Conservation (phyloP, 257 asterid genomes). For the Nicotiana otophora region DNA sequence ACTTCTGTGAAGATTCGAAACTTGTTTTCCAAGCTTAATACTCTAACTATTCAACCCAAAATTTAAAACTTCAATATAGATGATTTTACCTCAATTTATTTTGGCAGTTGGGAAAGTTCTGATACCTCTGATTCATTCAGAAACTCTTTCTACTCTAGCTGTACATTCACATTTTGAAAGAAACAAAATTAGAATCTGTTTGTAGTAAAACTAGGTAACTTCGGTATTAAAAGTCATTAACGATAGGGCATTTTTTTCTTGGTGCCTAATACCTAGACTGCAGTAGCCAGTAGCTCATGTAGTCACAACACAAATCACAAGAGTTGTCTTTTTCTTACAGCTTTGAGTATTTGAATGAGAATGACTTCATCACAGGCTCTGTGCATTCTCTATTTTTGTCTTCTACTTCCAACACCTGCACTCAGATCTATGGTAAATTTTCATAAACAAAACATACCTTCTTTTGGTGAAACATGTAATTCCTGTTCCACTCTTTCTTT, state of each 20-base stretch:
- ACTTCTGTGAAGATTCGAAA: neutral
- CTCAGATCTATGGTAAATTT: neutral
- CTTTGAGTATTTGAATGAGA: neutral
- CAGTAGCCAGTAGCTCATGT: neutral
- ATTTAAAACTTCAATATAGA: neutral
- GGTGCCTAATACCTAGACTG: neutral
- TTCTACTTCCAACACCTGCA: neutral
- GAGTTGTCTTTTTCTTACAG: constrained; percentile 1
- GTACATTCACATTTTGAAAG: neutral
- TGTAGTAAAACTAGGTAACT: neutral
- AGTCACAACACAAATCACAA: neutral
- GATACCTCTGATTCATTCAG: neutral
- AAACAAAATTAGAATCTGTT: neutral
- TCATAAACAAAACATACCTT: neutral
- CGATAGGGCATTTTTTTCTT: neutral
- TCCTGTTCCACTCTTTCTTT: neutral
- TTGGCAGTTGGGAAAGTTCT: neutral
- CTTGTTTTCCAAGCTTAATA: neutral
- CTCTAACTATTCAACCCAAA: neutral
- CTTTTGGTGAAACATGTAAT: neutral
- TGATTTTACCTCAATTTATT: neutral
- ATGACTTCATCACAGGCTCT: neutral
- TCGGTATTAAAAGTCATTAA: neutral
- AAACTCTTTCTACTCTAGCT: neutral
- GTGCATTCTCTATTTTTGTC: neutral